Evolutionary conservation across 257 asterid genomes (phyloP).

Genomic region (Fraxinus cuspidata): DNA sequence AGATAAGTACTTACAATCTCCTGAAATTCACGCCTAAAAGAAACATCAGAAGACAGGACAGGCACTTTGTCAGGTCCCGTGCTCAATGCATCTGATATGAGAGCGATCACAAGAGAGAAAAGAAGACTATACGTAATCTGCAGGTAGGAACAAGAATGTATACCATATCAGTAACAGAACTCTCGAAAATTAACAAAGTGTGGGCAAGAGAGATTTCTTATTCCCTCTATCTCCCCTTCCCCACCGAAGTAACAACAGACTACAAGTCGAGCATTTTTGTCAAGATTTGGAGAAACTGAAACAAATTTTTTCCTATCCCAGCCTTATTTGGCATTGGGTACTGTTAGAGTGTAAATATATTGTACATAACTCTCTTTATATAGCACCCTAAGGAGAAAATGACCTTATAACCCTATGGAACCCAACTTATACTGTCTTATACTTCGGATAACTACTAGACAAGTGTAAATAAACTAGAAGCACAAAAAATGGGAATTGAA

Average conservation of each 20-base stretch:
- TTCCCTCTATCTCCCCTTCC: too few relatives aligned
- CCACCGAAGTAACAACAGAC: background rate
- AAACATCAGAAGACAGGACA: conserved; percentile 67
- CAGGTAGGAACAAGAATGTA: conserved; percentile 31
- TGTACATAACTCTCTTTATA: background rate
- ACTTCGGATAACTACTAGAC: conserved; percentile 6
- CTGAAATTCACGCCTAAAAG: conserved; percentile 80
- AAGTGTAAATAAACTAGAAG: conserved; percentile 12
- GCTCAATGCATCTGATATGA: conserved; percentile 91
- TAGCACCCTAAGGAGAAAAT: background rate
- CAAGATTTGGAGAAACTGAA: background rate
- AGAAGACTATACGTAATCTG: conserved; percentile 90
- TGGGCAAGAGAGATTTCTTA: conserved; percentile 7
- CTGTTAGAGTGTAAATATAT: background rate
- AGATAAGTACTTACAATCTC: conserved; percentile 63
- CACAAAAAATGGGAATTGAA: background rate
- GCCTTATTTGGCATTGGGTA: background rate
- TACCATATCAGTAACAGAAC: conserved; percentile 15
- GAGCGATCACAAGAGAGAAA: conserved; percentile 79
- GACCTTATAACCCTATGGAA: background rate
- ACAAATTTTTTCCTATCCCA: background rate
- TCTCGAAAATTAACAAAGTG: conserved; percentile 4
- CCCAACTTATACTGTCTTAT: background rate
- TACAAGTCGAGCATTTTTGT: background rate
- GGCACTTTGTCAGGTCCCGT: conserved; percentile 60